Percentiles rank a stretch among this genome's conserved stretches.
These are phyloP conservation scores for Ostreobium quekettii DNA, from an alignment of 139 green algal genomes.

Conservation along the genomic window DNA sequence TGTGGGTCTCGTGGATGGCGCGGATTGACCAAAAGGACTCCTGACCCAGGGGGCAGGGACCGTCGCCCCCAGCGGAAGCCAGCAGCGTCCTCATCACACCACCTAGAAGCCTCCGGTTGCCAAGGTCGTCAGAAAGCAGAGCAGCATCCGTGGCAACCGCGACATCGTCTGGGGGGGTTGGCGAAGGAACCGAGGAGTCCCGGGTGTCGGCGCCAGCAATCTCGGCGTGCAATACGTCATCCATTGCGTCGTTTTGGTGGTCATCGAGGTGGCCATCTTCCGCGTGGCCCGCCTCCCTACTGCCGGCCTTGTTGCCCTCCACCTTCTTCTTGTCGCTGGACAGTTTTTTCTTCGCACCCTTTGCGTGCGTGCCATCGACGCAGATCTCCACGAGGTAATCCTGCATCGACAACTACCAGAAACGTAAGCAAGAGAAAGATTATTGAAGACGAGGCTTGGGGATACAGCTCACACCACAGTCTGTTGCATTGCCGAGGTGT, in stretches of 20 bases:
- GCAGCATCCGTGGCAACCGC: not conserved
- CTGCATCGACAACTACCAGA: not conserved
- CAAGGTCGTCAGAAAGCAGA: not conserved
- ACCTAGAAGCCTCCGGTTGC: not conserved
- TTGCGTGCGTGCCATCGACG: no score
- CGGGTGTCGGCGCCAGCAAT: not conserved
- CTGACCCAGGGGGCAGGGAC: slow-evolving; percentile 19
- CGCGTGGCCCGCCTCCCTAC: no score
- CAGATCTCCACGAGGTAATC: not conserved
- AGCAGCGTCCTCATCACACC: not conserved
- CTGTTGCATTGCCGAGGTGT: no score
- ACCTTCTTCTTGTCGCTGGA: no score
- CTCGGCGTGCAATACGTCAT: not conserved
- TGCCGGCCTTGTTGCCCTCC: no score
- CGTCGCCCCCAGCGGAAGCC: not conserved
- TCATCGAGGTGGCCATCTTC: no score
- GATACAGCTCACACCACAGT: no score
- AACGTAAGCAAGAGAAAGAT: no score
- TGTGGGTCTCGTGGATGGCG: slow-evolving; percentile 20
- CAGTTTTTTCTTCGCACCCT: no score
- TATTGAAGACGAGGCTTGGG: no score
- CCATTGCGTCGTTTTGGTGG: not conserved
- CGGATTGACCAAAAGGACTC: slow-evolving; percentile 25
- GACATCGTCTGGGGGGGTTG: not conserved
- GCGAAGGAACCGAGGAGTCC: not conserved